These are phyloP conservation scores for Irpex sp. DNA, from an alignment of 1,284 basidiomycete species.

Conservation along the genomic window DNA sequence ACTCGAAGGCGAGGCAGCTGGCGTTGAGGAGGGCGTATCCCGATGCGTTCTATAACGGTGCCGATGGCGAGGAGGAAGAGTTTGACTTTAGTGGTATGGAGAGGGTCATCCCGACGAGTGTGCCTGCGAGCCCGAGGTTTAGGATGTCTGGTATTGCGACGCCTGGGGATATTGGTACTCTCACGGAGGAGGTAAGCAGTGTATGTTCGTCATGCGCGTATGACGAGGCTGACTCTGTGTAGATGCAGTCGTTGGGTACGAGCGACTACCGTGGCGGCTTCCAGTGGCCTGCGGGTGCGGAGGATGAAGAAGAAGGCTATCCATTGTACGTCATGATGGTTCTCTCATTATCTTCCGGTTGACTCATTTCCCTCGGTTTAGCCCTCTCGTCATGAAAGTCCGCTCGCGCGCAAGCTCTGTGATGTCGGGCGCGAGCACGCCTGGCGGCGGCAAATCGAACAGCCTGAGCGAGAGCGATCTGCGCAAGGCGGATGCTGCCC, in stretches of 20 bases:
- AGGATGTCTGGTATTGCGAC: constrained; percentile 81
- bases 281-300: constrained; percentile 67
- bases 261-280: constrained; percentile 92
- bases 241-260: constrained; percentile 90
- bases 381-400: constrained; percentile 92
- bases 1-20: constrained; percentile 94
- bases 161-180: constrained; percentile 92
- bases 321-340: constrained; percentile 72
- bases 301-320: constrained; percentile 93
- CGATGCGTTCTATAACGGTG: constrained; percentile 82
- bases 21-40: constrained; percentile 95
- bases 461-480: constrained; percentile 89
- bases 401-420: constrained; percentile 89
- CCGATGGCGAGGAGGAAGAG: constrained; percentile 65
- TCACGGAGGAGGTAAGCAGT: constrained; percentile 85
- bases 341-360: constrained; percentile 3
- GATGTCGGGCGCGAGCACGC: constrained; percentile 90
- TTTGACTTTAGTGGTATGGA: constrained; percentile 68
- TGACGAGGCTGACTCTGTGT: background rate
- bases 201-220: background rate
- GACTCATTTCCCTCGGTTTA: constrained; percentile 34
- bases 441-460: constrained; percentile 81
- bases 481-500: constrained; percentile 84
- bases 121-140: constrained; percentile 90
- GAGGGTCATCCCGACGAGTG: constrained; percentile 78